Evolutionary conservation across 164 flowering plant genomes (phyloP).

Genomic region (Taxillus chinensis): DNA sequence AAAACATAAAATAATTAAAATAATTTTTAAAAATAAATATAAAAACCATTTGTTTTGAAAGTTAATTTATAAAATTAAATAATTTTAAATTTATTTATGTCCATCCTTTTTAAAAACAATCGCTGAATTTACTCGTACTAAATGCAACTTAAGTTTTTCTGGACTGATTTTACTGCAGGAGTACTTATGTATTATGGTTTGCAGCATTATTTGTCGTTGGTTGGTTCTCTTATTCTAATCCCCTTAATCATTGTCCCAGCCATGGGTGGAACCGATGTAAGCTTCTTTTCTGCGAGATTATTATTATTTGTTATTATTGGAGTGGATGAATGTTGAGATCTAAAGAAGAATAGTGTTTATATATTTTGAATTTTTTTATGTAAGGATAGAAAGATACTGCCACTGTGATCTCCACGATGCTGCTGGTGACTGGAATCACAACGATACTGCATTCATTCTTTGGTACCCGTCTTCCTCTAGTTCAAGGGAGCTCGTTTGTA

Average conservation of each 20-base stretch:
- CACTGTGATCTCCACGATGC: slow-evolving; percentile 81
- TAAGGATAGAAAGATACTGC: slow-evolving; percentile 80
- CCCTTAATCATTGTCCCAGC: slow-evolving; percentile 77
- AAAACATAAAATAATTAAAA: too few species aligned
- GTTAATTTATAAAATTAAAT: too few species aligned
- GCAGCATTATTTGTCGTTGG: slow-evolving; percentile 80
- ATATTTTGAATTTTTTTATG: neutral
- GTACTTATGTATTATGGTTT: slow-evolving; percentile 52
- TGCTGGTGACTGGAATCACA: slow-evolving; percentile 70
- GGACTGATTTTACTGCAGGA: slow-evolving; percentile 35
- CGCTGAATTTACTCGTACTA: too few species aligned
- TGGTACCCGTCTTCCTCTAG: slow-evolving; percentile 89
- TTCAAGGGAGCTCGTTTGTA: slow-evolving; percentile 94
- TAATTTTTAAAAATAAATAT: too few species aligned
- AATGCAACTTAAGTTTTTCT: slow-evolving; percentile 1
- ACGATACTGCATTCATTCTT: slow-evolving; percentile 71
- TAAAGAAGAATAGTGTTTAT: neutral
- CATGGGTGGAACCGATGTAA: slow-evolving; percentile 98
- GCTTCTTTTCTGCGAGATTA: slow-evolving; percentile 15
- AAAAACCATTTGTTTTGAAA: too few species aligned
- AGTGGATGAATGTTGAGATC: neutral
- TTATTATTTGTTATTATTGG: neutral
- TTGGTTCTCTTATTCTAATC: slow-evolving; percentile 79
- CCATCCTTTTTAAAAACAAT: too few species aligned
- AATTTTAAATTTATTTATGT: too few species aligned